phyloP scores from a whole-genome alignment of 1,284 basidiomycete genomes.

The Boletus smithii region DNA sequence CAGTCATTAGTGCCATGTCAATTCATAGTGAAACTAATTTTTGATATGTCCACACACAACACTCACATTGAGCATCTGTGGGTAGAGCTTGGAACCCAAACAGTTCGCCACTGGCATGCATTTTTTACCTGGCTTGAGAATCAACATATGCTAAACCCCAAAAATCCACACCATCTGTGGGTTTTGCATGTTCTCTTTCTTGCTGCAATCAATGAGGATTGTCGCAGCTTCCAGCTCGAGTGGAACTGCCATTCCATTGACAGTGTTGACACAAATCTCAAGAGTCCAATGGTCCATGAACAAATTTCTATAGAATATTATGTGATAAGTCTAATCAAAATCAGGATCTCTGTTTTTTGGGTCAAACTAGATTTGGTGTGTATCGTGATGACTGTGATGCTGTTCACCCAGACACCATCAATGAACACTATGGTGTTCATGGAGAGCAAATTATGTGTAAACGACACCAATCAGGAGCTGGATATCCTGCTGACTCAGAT shows the following conservation, averaged over 20 bases:
- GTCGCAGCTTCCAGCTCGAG: slow-evolving; percentile 17
- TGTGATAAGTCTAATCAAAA: background rate
- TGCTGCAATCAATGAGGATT: slow-evolving; percentile 18
- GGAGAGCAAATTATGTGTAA: background rate
- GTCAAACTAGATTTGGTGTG: background rate
- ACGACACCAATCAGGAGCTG: background rate
- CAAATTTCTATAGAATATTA: too few relatives aligned
- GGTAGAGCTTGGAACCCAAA: slow-evolving; percentile 33
- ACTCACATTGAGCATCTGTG: slow-evolving; percentile 40
- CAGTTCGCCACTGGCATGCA: slow-evolving; percentile 25
- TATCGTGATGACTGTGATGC: background rate
- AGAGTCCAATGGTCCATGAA: slow-evolving; percentile 1
- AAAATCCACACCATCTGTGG: slow-evolving; percentile 29
- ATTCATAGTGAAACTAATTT: background rate
- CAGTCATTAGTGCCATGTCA: background rate
- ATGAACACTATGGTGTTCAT: background rate
- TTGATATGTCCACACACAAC: slow-evolving; percentile 3
- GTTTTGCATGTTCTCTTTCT: slow-evolving; percentile 31
- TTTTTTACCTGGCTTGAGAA: slow-evolving; percentile 31
- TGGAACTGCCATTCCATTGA: slow-evolving; percentile 30
- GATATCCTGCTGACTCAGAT: background rate
- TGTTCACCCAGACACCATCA: background rate
- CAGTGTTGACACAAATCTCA: background rate
- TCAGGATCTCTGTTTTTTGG: slow-evolving; percentile 1
- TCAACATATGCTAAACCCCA: slow-evolving; percentile 19